phyloP scores from a whole-genome alignment of 2,329 filamentous ascomycete species.

The Rutstroemia sydowiana region DNA sequence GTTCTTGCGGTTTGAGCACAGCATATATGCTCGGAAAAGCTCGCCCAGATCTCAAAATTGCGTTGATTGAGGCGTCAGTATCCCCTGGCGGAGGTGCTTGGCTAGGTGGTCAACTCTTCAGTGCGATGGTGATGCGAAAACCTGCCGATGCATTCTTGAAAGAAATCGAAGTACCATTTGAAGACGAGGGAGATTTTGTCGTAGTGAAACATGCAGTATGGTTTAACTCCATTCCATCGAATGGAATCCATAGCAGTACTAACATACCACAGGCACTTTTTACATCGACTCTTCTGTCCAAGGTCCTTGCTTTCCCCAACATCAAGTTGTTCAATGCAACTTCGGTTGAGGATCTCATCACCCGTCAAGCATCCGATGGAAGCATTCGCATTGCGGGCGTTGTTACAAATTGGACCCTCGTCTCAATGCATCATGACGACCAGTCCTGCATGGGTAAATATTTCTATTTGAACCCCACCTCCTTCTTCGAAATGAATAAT shows the following conservation, averaged over 20 bases:
- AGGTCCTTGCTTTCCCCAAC: slow-evolving; percentile 79
- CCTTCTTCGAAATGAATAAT: too few relatives aligned
- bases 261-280: slow-evolving; percentile 54
- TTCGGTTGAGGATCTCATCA: slow-evolving; percentile 86
- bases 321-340: slow-evolving; percentile 97
- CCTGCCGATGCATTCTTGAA: slow-evolving; percentile 78
- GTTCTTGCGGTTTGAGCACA: slow-evolving; percentile 77
- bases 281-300: slow-evolving; percentile 78
- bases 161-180: slow-evolving; percentile 76
- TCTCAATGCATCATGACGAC: slow-evolving; percentile 79
- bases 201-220: slow-evolving; percentile 80
- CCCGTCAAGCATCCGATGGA: slow-evolving; percentile 50
- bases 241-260: neutral
- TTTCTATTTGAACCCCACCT: too few relatives aligned
- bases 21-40: slow-evolving; percentile 78
- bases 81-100: slow-evolving; percentile 84
- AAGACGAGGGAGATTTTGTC: slow-evolving; percentile 82
- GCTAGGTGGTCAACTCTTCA: slow-evolving; percentile 92
- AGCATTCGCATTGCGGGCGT: slow-evolving; percentile 73
- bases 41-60: slow-evolving; percentile 85
- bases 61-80: slow-evolving; percentile 82
- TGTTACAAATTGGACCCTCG: slow-evolving; percentile 93
- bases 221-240: neutral
- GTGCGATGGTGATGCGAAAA: slow-evolving; percentile 91
- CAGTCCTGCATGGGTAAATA: slow-evolving; percentile 97